A percentile compares a stretch with the other conserved stretches of the same genome.
These are phyloP conservation scores for Hirsutella minnesotensis DNA, from an alignment of 2,329 filamentous ascomycete species.

Conservation along the genomic window DNA sequence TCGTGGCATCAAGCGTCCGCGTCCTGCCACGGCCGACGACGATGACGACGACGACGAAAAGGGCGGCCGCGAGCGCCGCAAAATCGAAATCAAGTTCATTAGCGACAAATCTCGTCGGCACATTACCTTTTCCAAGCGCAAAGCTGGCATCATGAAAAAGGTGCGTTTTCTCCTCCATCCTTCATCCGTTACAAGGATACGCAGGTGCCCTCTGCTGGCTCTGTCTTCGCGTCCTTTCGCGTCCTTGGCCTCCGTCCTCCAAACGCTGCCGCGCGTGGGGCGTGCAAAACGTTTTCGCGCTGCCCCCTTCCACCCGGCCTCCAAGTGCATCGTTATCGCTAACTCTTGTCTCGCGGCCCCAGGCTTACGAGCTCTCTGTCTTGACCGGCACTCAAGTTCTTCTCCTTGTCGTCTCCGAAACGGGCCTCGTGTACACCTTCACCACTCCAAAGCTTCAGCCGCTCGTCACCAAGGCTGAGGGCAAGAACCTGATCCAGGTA, in stretches of 20 bases:
- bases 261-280: too few species aligned
- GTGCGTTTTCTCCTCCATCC: slow-evolving; percentile 35
- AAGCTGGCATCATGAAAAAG: slow-evolving; percentile 99
- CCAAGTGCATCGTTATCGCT: background rate
- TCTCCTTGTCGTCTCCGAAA: slow-evolving; percentile 92
- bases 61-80: slow-evolving; percentile 91
- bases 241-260: too few species aligned
- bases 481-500: slow-evolving; percentile 99
- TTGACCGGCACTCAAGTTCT: slow-evolving; percentile 96
- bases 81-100: slow-evolving; percentile 99
- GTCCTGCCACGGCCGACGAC: slow-evolving; percentile 74
- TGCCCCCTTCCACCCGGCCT: background rate
- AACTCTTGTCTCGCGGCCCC: slow-evolving; percentile 3
- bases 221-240: too few species aligned
- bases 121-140: slow-evolving; percentile 99
- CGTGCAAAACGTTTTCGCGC: too few species aligned
- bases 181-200: too few species aligned
- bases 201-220: too few species aligned
- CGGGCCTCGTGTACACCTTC: slow-evolving; percentile 94
- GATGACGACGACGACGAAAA: slow-evolving; percentile 98
- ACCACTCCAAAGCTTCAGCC: slow-evolving; percentile 97
- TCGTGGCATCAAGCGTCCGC: slow-evolving; percentile 82
- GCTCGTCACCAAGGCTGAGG: slow-evolving; percentile 93
- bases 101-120: slow-evolving; percentile 98
- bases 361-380: slow-evolving; percentile 97